phyloP scores from a whole-genome alignment of 352 stramenopile genomes.

The Phytophthora cryptogea region DNA sequence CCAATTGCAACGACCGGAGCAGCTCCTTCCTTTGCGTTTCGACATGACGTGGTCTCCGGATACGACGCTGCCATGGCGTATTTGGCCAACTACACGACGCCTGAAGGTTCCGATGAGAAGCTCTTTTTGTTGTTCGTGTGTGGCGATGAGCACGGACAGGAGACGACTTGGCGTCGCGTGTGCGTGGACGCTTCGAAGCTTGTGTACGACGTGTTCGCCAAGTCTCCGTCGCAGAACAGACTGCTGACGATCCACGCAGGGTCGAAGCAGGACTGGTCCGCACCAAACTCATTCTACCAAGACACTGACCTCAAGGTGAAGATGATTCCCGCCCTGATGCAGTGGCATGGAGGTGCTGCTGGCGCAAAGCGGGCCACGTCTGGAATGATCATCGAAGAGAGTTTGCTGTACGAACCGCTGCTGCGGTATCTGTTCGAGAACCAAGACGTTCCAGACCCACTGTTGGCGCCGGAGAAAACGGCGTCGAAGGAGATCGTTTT shows the following conservation, averaged over 20 bases:
- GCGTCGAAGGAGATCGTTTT: conserved; percentile 58
- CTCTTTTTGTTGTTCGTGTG: conserved; percentile 78
- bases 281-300: conserved; percentile 59
- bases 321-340: conserved; percentile 64
- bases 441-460: conserved; percentile 45
- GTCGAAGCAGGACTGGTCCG: conserved; percentile 60
- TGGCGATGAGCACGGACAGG: conserved; percentile 52
- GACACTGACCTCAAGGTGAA: conserved; percentile 72
- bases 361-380: conserved; percentile 57
- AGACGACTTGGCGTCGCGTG: conserved; percentile 48
- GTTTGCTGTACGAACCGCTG: conserved; percentile 63
- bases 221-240: conserved; percentile 47
- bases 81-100: conserved; percentile 48
- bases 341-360: conserved; percentile 50
- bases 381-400: conserved; percentile 58
- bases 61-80: conserved; percentile 58
- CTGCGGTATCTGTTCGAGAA: conserved; percentile 78
- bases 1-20: not conserved
- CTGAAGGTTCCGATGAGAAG: conserved; percentile 36
- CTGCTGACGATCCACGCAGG: conserved; percentile 67
- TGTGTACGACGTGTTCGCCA: conserved; percentile 64
- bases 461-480: conserved; percentile 42
- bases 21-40: conserved; percentile 31
- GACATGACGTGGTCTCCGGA: conserved; percentile 51
- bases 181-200: conserved; percentile 49